Evolutionary conservation across 768 basidiomycete species (phyloP), one percentile per base, ranked within the genome.

Genomic region (Naganishia vaughanmartiniae): DNA sequence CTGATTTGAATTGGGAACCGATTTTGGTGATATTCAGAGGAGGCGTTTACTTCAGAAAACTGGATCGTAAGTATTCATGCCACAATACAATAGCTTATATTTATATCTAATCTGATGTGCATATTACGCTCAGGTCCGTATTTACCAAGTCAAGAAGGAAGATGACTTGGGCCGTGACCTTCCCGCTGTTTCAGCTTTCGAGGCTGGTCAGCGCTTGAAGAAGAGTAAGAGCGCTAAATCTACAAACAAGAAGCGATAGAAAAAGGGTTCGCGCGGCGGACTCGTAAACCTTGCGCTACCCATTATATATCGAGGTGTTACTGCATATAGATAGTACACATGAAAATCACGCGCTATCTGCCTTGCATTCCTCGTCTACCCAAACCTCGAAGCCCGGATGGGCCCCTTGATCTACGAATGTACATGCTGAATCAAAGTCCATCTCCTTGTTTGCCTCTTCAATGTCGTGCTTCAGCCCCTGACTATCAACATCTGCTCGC

Each of bases 21-120:
- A 30, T 21, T 54, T 54, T 36, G 42, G 36, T 21, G 53, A n/a
- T 74, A n/a, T 70, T 72, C 10, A 92, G 92, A 99, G 73, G 96
- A 99, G 82, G 96, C 95, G 10, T 99, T 94, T 84, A 99, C 96
- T 1, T 92, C 93, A 9, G 96, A 99, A 84, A 99, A 99, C 82
- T 99, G 96, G 96, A 95, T 99, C 74, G 95, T 93, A 45, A 45
- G 60, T 63, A 26, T 28, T 77, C 3, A 14, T 45, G 24, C 39
- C 36, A 63, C 28, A 12, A 1, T 14, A 14, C 26, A 26, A 12
- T 84, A 51, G 51, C 24, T 24, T 30, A 17, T 21, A 9, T 6
- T 24, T 30, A 17, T 21, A 9, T 6, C 28, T 67, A 15, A 30
- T 65, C 51, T 24, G 9, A 34, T 21, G 17, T 15, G 17, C 39